These are phyloP conservation scores for Diaporthe vexans DNA, from an alignment of 2,329 filamentous ascomycete genomes.

Conservation along the genomic window DNA sequence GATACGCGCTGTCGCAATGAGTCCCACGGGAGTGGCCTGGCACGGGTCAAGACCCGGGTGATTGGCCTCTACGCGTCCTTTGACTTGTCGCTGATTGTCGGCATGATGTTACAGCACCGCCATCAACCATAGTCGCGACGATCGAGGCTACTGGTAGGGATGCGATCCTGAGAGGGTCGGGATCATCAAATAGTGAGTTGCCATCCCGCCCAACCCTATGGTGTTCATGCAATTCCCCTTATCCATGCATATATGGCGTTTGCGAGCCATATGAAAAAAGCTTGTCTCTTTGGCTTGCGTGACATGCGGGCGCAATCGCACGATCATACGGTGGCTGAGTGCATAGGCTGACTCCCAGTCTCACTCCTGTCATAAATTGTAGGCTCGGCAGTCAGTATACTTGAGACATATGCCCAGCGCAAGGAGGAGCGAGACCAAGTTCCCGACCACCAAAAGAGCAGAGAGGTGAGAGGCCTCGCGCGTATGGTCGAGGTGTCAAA, in stretches of 20 bases:
- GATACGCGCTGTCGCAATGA: not conserved
- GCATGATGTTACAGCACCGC: slow-evolving; percentile 70
- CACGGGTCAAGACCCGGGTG: not conserved
- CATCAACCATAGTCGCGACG: slow-evolving; percentile 88
- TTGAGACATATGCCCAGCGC: slow-evolving; percentile 83
- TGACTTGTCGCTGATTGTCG: slow-evolving; percentile 31
- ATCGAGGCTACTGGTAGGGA: slow-evolving; percentile 93
- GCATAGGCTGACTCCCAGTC: slow-evolving; percentile 13
- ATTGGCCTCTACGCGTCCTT: slow-evolving; percentile 8
- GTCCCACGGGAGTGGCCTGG: not conserved
- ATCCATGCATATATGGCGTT: slow-evolving; percentile 17
- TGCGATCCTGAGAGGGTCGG: slow-evolving; percentile 92
- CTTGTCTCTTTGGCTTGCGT: slow-evolving; percentile 14
- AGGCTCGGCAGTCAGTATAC: slow-evolving; percentile 92
- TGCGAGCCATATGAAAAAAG: slow-evolving; percentile 10
- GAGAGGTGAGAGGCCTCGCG: slow-evolving; percentile 85
- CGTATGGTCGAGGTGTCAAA: slow-evolving; percentile 93
- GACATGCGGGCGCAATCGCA: not conserved
- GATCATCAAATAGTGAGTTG: slow-evolving; percentile 83
- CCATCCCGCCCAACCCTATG: slow-evolving; percentile 37
- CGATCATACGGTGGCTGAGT: not conserved
- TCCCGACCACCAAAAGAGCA: slow-evolving; percentile 51
- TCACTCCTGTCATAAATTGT: slow-evolving; percentile 34
- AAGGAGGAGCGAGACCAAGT: slow-evolving; percentile 47
- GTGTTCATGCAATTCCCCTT: not conserved